Base-by-base conservation (phyloP, 257 asterid species). In the Gentiana straminea region DNA sequence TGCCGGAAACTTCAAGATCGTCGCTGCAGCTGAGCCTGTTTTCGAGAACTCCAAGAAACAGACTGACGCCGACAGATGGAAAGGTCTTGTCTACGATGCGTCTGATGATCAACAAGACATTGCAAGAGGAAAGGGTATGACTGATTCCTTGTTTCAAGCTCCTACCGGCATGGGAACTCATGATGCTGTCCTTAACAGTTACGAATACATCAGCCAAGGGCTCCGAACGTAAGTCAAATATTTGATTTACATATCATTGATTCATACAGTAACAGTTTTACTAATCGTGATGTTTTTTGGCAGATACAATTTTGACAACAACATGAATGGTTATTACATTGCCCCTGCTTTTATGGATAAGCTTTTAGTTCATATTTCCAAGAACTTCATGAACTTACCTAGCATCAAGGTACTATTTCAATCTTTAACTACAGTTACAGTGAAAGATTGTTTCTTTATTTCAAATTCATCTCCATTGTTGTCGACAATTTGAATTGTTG, bases 271-370 rank as follows among this genome's bases (percentile, higher is more conserved):
- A 9, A 33, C 1, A 8, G 12, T 13, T 54, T 4, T 33, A 15
- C 12, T 13, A 11, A 2, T 54, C 12, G 45, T 13, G 46, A 33
- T 3, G 34, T 12, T 2, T 33, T 55, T 47, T 6, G 39, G 58
- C 66, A 64, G 73, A 47, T 75, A 67, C 74, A 60, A 57, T 33
- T 35, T 84, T 10, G 96, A 86, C 72, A 86, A 86, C 81, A 86
- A 74, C 7, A 48, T 84, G 83, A 56, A 63, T 49, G 96, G 94
- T 57, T 66, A 56, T 43, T 86, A 84, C 73, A 86, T 86, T 49
- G 94, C 96, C 48, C 96, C 96, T 8, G 94, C 92, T 4, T 86
- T 86, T 85, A 84, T 81, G 94, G 96, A 86, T 84, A 86, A 86
- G 78, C 92, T 86, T 39, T 63, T 86, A 45, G 81, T 84, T 34